phyloP scores from a whole-genome alignment of 108 stramenopile genomes.

The Poteriospumella lacustris region DNA sequence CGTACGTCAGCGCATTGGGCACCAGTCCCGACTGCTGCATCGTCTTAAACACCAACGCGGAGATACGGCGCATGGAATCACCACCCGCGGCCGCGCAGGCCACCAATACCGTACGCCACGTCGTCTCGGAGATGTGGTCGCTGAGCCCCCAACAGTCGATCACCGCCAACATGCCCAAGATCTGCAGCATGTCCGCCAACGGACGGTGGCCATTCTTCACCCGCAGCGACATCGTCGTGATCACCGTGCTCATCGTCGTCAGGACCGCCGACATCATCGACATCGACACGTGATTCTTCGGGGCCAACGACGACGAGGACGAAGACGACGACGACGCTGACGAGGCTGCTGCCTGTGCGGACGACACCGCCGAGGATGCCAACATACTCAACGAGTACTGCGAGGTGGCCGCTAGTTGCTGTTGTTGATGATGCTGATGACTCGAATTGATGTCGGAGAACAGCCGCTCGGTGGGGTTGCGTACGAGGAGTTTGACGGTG shows the following conservation, averaged over 20 bases:
- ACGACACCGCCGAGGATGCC: too few species aligned
- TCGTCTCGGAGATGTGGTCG: neutral
- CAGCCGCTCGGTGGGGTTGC: too few species aligned
- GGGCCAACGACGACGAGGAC: too few species aligned
- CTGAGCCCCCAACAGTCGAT: neutral
- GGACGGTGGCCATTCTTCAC: neutral
- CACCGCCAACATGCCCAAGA: constrained; percentile 12
- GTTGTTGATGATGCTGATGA: too few species aligned
- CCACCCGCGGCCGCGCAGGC: constrained; percentile 5
- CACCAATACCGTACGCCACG: neutral
- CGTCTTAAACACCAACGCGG: neutral
- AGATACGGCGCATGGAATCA: neutral
- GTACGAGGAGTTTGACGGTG: too few species aligned
- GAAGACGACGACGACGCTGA: too few species aligned
- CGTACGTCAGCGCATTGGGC: constrained; percentile 18
- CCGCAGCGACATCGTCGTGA: neutral
- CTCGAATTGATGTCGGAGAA: too few species aligned
- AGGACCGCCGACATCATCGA: too few species aligned
- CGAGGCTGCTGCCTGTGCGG: too few species aligned
- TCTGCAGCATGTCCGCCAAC: neutral
- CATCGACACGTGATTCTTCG: too few species aligned
- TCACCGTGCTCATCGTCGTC: neutral
- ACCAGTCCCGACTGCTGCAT: neutral
- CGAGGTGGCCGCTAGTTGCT: too few species aligned
- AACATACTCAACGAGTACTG: too few species aligned